Percentiles rank a stretch among this genome's conserved stretches.
Conservation (phyloP, 2,329 filamentous ascomycete genomes). For the Cordyceps javanica region DNA sequence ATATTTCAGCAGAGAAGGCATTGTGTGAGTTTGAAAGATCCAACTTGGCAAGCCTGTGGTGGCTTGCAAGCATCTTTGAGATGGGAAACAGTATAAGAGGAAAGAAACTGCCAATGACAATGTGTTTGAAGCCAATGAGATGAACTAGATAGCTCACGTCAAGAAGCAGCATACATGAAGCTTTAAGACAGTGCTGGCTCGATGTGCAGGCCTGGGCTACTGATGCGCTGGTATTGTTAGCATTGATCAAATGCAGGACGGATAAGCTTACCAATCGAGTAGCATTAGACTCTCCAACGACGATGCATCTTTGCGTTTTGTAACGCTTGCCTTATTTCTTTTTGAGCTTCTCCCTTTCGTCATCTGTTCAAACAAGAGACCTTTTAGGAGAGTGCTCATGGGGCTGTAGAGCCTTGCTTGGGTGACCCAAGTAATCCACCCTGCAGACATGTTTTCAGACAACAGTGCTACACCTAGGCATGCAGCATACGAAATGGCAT, state of each 20-base stretch:
- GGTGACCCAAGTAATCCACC: conserved; percentile 7
- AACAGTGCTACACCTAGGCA: conserved; percentile 45
- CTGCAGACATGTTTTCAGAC: conserved; percentile 35
- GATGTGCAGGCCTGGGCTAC: background rate
- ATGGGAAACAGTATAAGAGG: conserved; percentile 9
- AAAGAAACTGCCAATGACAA: conserved; percentile 1
- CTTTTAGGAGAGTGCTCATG: conserved; percentile 4
- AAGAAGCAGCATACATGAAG: conserved; percentile 7
- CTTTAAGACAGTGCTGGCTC: conserved; percentile 9
- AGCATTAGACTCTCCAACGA: conserved; percentile 5
- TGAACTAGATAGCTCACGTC: conserved; percentile 11
- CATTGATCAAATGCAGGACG: background rate
- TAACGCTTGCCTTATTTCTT: background rate
- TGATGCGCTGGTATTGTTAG: background rate
- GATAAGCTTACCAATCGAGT: background rate
- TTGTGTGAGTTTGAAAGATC: conserved; percentile 1
- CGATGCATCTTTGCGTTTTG: background rate
- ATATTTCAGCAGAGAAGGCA: conserved; percentile 2
- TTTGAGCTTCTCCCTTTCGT: background rate
- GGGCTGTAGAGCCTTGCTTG: background rate
- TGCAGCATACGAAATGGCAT: conserved; percentile 47
- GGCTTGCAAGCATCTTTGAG: conserved; percentile 8
- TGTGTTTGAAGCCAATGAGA: conserved; percentile 10
- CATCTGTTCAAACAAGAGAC: conserved; percentile 12
- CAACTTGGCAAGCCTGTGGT: background rate